Conservation (phyloP, 768 basidiomycete genomes). For the Pilatotrama ljubarskyi region DNA sequence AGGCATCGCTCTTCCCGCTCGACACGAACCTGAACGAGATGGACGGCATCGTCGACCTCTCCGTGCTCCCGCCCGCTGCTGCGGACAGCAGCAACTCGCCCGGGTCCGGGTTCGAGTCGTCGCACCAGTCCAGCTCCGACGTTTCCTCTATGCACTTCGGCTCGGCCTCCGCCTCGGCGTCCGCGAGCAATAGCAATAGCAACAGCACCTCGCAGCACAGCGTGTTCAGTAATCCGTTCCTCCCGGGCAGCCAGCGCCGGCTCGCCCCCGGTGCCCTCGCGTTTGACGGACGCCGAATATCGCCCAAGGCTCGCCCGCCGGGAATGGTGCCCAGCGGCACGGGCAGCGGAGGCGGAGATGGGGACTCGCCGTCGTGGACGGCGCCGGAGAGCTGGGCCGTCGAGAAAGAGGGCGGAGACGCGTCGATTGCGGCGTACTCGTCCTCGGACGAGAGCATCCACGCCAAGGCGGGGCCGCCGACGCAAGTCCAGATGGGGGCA, state of each 20-base stretch:
- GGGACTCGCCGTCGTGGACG: conserved; percentile 47
- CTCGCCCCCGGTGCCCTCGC: conserved; percentile 24
- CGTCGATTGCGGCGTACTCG: conserved; percentile 39
- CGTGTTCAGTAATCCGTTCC: conserved; percentile 42
- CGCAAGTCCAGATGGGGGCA: not conserved
- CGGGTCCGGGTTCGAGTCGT: conserved; percentile 43
- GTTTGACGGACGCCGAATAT: conserved; percentile 42
- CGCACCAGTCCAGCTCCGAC: conserved; percentile 34
- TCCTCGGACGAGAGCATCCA: conserved; percentile 42
- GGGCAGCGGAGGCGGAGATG: conserved; percentile 1
- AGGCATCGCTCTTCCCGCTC: conserved; percentile 45
- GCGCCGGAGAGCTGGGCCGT: conserved; percentile 82
- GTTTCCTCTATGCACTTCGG: conserved; percentile 29
- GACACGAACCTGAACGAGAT: conserved; percentile 75
- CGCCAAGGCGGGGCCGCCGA: conserved; percentile 13
- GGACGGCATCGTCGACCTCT: conserved; percentile 76
- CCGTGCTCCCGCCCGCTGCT: conserved; percentile 23
- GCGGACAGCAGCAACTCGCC: conserved; percentile 41
- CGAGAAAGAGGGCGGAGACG: conserved; percentile 44
- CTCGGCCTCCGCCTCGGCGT: conserved; percentile 21
- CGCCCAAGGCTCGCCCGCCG: conserved; percentile 46
- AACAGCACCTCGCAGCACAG: conserved; percentile 32
- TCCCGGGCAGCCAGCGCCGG: conserved; percentile 29
- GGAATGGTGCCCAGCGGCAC: not conserved
- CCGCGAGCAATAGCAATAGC: too few relatives aligned